A percentile compares a stretch with the other conserved stretches of the same genome.
phyloP scores from a whole-genome alignment of 108 stramenopile genomes.

The Schizochytrium sp. region DNA sequence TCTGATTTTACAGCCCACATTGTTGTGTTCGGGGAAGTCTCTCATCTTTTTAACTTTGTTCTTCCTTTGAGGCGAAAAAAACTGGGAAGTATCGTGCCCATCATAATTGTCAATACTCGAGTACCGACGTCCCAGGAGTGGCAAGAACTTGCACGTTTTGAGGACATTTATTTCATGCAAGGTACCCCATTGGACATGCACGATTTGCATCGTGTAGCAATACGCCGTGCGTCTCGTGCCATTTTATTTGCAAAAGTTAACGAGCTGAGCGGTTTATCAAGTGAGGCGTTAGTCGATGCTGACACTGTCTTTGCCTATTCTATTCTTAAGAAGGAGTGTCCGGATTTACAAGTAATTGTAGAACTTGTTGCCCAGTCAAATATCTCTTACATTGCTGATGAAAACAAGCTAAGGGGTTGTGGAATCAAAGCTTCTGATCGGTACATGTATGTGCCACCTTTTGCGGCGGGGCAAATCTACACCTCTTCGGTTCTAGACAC shows the following conservation, averaged over 20 bases:
- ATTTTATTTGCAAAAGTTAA: slow-evolving; percentile 14
- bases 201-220: background rate
- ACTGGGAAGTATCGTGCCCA: background rate
- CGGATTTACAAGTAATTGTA: slow-evolving; percentile 11
- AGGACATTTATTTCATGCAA: slow-evolving; percentile 50
- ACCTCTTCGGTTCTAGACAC: slow-evolving; percentile 38
- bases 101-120: background rate
- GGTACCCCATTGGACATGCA: slow-evolving; percentile 22
- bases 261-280: background rate
- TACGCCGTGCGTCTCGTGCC: slow-evolving; percentile 1
- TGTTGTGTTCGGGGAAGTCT: slow-evolving; percentile 8
- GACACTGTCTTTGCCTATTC: slow-evolving; percentile 48
- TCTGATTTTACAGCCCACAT: background rate
- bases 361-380: slow-evolving; percentile 32
- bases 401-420: background rate
- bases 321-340: slow-evolving; percentile 11
- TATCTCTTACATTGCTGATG: slow-evolving; percentile 28
- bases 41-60: slow-evolving; percentile 48
- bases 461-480: slow-evolving; percentile 40
- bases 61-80: slow-evolving; percentile 35
- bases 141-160: background rate
- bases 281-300: slow-evolving; percentile 54
- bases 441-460: slow-evolving; percentile 47
- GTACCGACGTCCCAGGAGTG: slow-evolving; percentile 6
- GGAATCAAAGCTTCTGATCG: slow-evolving; percentile 29